Conservation (phyloP, 257 asterid genomes). For the Capsicum rhomboideum region DNA sequence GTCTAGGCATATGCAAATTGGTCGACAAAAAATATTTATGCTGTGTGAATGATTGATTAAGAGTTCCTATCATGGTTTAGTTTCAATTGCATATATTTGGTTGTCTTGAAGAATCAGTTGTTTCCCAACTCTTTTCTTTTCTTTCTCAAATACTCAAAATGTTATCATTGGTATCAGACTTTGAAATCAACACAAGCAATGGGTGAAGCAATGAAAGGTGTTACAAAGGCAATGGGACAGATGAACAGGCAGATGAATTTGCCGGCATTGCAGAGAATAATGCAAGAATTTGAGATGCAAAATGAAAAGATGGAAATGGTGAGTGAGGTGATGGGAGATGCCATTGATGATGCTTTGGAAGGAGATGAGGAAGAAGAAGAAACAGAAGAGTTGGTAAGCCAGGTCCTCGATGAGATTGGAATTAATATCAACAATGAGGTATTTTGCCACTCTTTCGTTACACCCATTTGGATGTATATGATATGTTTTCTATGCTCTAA, state of each 20-base stretch:
- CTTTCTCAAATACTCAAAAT: neutral
- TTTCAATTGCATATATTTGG: neutral
- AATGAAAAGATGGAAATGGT: constrained; percentile 94
- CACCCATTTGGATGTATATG: neutral
- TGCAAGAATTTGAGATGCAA: constrained; percentile 97
- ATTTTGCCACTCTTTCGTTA: neutral
- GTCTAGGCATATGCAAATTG: neutral
- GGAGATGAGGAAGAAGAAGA: constrained; percentile 99
- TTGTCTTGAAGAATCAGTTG: neutral
- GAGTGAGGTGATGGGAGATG: constrained; percentile 96
- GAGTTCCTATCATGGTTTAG: neutral
- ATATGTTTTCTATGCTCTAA: neutral
- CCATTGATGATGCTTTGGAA: constrained; percentile 97
- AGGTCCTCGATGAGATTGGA: constrained; percentile 98
- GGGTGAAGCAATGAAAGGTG: constrained; percentile 99
- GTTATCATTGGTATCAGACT: constrained; percentile 38
- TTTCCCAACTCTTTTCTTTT: neutral
- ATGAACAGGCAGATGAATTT: constrained; percentile 99
- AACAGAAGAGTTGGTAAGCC: constrained; percentile 88
- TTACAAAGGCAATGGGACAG: constrained; percentile 97
- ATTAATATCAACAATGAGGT: constrained; percentile 88
- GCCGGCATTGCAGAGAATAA: constrained; percentile 89
- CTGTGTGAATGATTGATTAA: neutral
- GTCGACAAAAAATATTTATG: neutral
- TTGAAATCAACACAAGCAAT: constrained; percentile 97